Evolutionary conservation across 129 eudicot genomes (phyloP).

Genomic region (carrot (Daucus carota)): DNA sequence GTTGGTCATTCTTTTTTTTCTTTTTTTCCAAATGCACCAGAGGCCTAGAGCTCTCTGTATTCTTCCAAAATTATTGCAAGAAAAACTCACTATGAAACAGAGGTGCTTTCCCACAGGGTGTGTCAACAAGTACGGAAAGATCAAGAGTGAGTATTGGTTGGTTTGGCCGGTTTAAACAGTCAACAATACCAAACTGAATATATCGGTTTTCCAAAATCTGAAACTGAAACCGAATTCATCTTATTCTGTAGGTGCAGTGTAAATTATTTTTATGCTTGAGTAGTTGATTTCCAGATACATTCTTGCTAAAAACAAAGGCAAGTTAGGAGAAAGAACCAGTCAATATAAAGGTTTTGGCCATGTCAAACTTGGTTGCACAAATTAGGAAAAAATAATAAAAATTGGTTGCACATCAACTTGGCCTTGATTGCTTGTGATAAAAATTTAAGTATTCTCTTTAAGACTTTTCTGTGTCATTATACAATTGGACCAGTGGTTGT

Average conservation of each 20-base stretch:
- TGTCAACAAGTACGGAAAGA: too few relatives aligned
- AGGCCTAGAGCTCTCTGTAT: slow-evolving; percentile 6
- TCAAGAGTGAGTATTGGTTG: too few relatives aligned
- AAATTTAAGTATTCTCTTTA: background rate
- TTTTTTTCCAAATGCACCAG: slow-evolving; percentile 16
- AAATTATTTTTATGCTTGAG: background rate
- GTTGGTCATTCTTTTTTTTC: slow-evolving; percentile 33
- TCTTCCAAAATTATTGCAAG: too few relatives aligned
- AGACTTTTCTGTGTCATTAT: slow-evolving; percentile 3
- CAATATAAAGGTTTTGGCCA: background rate
- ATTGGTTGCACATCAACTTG: background rate
- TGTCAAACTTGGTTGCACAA: slow-evolving; percentile 2
- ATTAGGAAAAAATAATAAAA: background rate
- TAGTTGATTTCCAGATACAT: too few relatives aligned
- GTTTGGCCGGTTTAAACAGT: too few relatives aligned
- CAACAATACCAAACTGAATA: too few relatives aligned
- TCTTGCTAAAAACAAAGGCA: background rate
- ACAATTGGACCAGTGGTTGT: slow-evolving; percentile 1
- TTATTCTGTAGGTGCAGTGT: background rate
- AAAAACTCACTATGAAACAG: background rate
- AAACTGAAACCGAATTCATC: background rate
- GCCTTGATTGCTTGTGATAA: background rate
- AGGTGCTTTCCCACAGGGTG: too few relatives aligned
- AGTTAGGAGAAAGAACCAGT: background rate
- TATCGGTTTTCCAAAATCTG: too few relatives aligned